Base-by-base conservation (phyloP, 2,329 filamentous ascomycete species). In the Davidsoniella australis region DNA sequence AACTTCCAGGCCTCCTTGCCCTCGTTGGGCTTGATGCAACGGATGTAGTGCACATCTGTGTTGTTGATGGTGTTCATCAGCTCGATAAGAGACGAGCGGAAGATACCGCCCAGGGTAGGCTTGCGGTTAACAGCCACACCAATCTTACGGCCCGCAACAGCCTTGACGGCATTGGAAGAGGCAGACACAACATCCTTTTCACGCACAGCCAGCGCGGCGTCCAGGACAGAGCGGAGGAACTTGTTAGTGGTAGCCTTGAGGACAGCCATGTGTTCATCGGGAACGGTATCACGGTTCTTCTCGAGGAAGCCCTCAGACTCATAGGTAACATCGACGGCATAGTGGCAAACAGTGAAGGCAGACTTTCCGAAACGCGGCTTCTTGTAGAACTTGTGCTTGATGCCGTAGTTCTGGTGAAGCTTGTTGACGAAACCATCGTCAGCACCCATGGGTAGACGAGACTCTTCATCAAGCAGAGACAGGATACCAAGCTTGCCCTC, bases 301-400 rank as follows among this genome's bases (percentile, higher is more conserved):
- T 98, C 93, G 59, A 98, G 95, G 67, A 98, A 98, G 43, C 91
- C 91, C 58, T 98, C 91, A 1, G 89, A 96, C 65, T 98, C 91
- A 63, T 98, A 98, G 16, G 89, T 96, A 58, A 98, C 91, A 60
- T 98, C 91, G 50, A 98, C 74, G 47, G 91, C 91, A 66, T 98
- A 98, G 67, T 98, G 93, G 65, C 89, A 96, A 55, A 98, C 88
- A 6, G 91, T 96, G 68, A 98, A 98, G 1, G 91, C 75, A 12
- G 88, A 94, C 66, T 96, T 96, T 57, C 91, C 91, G 59, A 98
- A 98, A 51, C 91, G 78, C 5, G 91, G 91, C 68, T 96, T 98
- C 72, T 95, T 96, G 75, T 93, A 98, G 63, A 95, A 96, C 60
- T 85, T 85, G 64, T 91, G 84, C 70, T 96, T 96, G 62, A 91